Evolutionary conservation across 306 rosid species (phyloP), one percentile per base, ranked within the genome.

Genomic region (Potentilla sterilis): DNA sequence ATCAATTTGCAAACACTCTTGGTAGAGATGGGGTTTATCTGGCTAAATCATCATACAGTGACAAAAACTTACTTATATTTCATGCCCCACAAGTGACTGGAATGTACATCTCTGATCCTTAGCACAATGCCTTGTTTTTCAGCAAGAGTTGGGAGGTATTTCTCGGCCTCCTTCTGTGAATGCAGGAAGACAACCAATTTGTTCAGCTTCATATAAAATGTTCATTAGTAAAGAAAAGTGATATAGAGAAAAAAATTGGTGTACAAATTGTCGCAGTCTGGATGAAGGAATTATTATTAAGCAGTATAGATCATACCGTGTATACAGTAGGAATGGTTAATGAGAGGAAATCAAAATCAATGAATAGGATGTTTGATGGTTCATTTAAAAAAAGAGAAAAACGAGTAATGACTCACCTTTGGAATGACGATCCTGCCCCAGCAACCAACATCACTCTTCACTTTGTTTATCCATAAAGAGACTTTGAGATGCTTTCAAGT

Each of bases 351-450:
- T 55, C 12, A 55, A 21, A 55, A 55, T n/a, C 62, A 55, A 21
- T 22, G 13, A 0, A 55, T 2, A n/a, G 9, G 62, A 55, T 55
- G 22, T 52, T 52, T 52, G 2, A 52, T 18, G 22, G 3, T 52
- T 52, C 58, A 52, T 18, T 52, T 18, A 18, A 22, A 52, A 51
- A 51, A 16, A 37, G 40, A 37, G 5, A 2, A 2, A 37, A 28
- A 28, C 28, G 55, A 49, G 9, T 52, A 52, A 52, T 52, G 58
- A 49, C 64, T 83, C 67, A 88, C 98, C 91, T 93, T 93, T 43
- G 96, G 95, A 47, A 93, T 84, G 54, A 93, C 82, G 75, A 93
- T 90, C 59, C 93, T 89, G 7, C 90, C 85, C 41, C 81, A 52
- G 58, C 48, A 19, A 34, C 84, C 70, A 76, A 89, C 86, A 8